Conservation (phyloP, 352 stramenopile genomes). For the Phytophthora fragariaefolia region DNA sequence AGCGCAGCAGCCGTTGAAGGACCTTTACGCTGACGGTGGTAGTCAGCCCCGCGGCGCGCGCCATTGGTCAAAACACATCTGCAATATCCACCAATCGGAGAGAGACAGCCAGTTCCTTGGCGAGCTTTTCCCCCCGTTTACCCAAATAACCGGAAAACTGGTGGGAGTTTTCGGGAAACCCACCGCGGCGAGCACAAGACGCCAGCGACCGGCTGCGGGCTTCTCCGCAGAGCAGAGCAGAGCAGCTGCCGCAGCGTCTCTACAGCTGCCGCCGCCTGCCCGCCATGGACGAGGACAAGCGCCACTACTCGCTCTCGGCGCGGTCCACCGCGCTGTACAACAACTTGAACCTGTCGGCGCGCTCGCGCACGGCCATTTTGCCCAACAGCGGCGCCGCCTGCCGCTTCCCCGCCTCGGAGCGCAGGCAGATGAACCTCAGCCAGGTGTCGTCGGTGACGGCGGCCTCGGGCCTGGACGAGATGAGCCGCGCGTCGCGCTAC, state of each 20-base stretch:
- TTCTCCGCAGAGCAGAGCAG: neutral
- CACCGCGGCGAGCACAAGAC: too few relatives aligned
- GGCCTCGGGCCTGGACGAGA: conserved; percentile 51
- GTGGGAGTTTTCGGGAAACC: too few relatives aligned
- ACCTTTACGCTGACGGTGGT: too few relatives aligned
- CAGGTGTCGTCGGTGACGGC: conserved; percentile 39
- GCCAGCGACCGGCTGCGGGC: conserved; percentile 23
- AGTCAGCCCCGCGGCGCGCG: too few relatives aligned
- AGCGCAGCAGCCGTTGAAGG: too few relatives aligned
- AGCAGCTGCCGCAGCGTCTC: conserved; percentile 5
- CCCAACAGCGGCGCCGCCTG: conserved; percentile 9
- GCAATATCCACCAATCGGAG: too few relatives aligned
- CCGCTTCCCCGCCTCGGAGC: conserved; percentile 41
- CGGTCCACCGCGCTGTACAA: conserved; percentile 32
- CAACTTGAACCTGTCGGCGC: conserved; percentile 39
- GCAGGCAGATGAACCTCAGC: conserved; percentile 59
- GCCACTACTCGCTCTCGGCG: conserved; percentile 32
- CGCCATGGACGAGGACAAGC: conserved; percentile 50
- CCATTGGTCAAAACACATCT: too few relatives aligned
- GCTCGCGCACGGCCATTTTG: conserved; percentile 17
- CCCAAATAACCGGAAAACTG: too few relatives aligned
- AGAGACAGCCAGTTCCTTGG: too few relatives aligned
- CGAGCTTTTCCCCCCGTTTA: too few relatives aligned
- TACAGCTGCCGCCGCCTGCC: conserved; percentile 7
- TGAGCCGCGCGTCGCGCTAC: conserved; percentile 64